These are phyloP conservation scores for Pilatotrama ljubarskyi DNA, from an alignment of 768 basidiomycete species.

Conservation along the genomic window DNA sequence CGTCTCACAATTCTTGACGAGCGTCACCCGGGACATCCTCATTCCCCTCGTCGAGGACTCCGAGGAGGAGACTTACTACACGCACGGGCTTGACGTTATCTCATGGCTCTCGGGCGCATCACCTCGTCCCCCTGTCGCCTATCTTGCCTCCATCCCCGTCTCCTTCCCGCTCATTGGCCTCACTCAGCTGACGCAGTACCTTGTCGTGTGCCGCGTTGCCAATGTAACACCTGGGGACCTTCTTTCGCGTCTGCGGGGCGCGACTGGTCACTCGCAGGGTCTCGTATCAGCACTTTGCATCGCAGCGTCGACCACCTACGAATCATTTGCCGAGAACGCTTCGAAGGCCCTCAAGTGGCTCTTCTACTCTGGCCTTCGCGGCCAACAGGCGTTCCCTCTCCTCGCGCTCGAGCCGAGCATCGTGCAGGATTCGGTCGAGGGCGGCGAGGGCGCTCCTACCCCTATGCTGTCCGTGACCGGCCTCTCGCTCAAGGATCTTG, in stretches of 20 bases:
- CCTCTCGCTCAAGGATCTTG: conserved; percentile 70
- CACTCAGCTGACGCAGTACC: conserved; percentile 93
- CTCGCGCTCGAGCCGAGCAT: conserved; percentile 87
- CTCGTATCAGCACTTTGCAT: conserved; percentile 92
- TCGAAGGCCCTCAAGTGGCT: conserved; percentile 88
- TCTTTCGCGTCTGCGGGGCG: conserved; percentile 71
- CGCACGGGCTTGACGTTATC: conserved; percentile 75
- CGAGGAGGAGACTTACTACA: conserved; percentile 65
- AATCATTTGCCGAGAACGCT: conserved; percentile 73
- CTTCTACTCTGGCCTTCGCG: conserved; percentile 91
- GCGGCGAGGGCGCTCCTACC: conserved; percentile 89
- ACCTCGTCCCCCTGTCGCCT: conserved; percentile 75
- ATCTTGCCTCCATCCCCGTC: conserved; percentile 90
- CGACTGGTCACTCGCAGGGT: conserved; percentile 98
- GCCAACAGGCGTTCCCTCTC: conserved; percentile 92
- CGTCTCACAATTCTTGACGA: conserved; percentile 67
- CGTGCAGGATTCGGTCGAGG: conserved; percentile 83
- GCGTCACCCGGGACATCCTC: conserved; percentile 67
- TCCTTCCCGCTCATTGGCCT: conserved; percentile 96
- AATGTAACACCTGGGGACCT: conserved; percentile 80
- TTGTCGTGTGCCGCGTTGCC: conserved; percentile 74
- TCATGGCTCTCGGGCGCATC: conserved; percentile 78
- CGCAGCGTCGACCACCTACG: conserved; percentile 74
- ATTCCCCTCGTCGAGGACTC: conserved; percentile 65
- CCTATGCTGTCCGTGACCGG: conserved; percentile 95